Base-by-base conservation (phyloP, 2,329 filamentous ascomycete genomes). In the Fusarium cyanostomum region DNA sequence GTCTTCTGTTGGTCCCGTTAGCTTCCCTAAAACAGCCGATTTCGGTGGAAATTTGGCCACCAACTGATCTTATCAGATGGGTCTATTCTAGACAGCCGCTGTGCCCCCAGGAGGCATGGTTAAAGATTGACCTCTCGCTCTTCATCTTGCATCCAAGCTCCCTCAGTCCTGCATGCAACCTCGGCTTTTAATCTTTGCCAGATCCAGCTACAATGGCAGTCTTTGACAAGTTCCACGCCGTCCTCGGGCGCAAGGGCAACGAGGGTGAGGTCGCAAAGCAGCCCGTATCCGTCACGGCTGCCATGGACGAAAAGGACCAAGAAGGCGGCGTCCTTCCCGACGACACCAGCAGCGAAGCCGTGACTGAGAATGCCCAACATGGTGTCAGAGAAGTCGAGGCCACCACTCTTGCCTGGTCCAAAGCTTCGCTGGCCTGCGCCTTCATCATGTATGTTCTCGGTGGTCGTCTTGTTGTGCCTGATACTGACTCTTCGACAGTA, bases 371-470 rank as follows among this genome's bases (percentile, higher is more conserved):
- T 38, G 69, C 69, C n/a, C 73, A 79, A 59, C 64, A 69, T 33
- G 79, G 79, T 69, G 77, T 81, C 16, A 68, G 73, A 56, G 68
- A 76, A 18, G 74, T 79, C 33, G 75, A 82, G 68, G 79, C 78
- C 7, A 71, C 77, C 8, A 78, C 79, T 1, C 58, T 76, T 15
- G 73, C 75, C 6, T 82, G 80, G 80, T 72, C 74, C 26, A 79
- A 74, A 60, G 65, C 68, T 13, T 73, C 75, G 34, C 72, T 82
- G 9, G 52, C 61, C n/a, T 53, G 56, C 7, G 59, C 70, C 15
- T 80, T 80, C 9, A 27, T 73, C 52, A 64, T 72, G 77, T 78
- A 66, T 6, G 73, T 69, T 18, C 7, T 21, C 8, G 34, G 13
- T 8, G 15, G n/a, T 53, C 18, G 13, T 24, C 11, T 18, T 34